A percentile compares a stretch with the other conserved stretches of the same genome.
These are phyloP conservation scores for Neurospora tetrasperma DNA, from an alignment of 495 filamentous ascomycete species.

Conservation along the genomic window DNA sequence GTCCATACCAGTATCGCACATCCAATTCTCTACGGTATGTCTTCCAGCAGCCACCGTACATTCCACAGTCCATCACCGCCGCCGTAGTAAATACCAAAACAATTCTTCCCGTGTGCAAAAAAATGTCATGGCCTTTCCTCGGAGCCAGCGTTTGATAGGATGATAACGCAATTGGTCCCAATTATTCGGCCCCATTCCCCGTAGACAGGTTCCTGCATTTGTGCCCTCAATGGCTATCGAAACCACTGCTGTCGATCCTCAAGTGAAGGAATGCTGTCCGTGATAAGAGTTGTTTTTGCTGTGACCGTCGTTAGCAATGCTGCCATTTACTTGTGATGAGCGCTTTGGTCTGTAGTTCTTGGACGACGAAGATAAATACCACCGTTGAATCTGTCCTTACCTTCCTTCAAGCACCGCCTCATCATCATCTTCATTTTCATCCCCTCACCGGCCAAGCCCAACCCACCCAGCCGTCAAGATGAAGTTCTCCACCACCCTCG, in stretches of 20 bases:
- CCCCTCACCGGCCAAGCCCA: neutral
- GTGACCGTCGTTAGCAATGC: neutral
- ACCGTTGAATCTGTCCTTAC: neutral
- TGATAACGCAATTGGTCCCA: neutral
- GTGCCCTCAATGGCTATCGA: neutral
- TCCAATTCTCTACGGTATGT: neutral
- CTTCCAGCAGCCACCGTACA: neutral
- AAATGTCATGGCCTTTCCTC: neutral
- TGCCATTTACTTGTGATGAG: neutral
- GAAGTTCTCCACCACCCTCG: neutral
- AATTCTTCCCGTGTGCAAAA: neutral
- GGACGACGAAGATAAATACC: neutral
- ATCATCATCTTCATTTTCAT: neutral
- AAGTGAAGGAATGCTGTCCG: neutral
- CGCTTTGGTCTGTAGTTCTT: neutral
- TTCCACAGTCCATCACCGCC: neutral
- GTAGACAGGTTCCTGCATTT: neutral
- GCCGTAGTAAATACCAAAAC: neutral
- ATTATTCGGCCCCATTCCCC: neutral
- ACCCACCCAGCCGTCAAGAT: neutral
- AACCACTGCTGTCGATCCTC: neutral
- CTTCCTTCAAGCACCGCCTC: neutral
- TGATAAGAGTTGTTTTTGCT: neutral
- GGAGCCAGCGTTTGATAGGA: neutral
- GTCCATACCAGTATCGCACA: neutral